Conservation (phyloP, 148 eudicot genomes). For the Nepenthes mirabilis region DNA sequence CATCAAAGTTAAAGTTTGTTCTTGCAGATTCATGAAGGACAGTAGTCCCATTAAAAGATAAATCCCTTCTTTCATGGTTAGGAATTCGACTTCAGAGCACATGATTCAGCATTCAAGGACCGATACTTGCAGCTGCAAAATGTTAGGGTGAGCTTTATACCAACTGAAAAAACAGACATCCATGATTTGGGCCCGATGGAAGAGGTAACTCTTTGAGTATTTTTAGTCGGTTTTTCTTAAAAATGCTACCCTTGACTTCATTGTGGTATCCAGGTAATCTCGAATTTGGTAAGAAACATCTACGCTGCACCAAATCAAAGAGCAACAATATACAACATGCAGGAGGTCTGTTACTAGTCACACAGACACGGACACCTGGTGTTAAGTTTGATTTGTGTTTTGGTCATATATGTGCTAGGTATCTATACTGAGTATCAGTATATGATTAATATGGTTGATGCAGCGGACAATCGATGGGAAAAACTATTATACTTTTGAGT, state of each 20-base stretch:
- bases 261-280: conserved; percentile 33
- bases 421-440: too few species aligned
- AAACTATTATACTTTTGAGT: conserved; percentile 78
- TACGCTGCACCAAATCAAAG: conserved; percentile 73
- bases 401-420: background rate
- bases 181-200: conserved; percentile 78
- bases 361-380: background rate
- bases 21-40: background rate
- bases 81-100: conserved; percentile 75
- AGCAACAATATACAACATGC: conserved; percentile 38
- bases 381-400: background rate
- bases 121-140: conserved; percentile 66
- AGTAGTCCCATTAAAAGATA: background rate
- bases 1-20: background rate
- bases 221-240: background rate
- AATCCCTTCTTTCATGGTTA: conserved; percentile 6
- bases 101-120: conserved; percentile 84
- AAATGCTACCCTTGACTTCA: background rate
- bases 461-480: conserved; percentile 62
- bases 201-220: conserved; percentile 21
- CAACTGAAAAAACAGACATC: conserved; percentile 65
- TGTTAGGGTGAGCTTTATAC: conserved; percentile 76
- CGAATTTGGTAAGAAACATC: conserved; percentile 36
- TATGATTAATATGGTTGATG: conserved; percentile 3
- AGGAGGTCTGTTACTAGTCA: conserved; percentile 42